Evolutionary conservation across 2,329 filamentous ascomycete species (phyloP).

Genomic region (Aspergillus tamarii): DNA sequence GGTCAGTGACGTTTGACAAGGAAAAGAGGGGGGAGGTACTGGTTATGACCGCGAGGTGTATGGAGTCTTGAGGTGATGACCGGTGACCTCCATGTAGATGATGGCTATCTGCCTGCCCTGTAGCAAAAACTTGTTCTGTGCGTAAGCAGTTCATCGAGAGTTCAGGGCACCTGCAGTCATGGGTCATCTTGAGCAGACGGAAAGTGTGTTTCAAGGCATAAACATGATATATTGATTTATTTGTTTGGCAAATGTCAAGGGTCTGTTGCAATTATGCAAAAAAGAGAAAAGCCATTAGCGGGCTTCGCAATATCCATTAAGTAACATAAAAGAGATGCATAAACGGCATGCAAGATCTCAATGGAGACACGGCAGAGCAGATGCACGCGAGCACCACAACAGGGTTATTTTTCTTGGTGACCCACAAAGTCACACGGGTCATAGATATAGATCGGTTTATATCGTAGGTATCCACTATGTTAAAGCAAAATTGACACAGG

Average conservation of each 20-base stretch:
- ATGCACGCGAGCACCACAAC: neutral
- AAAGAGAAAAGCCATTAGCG: neutral
- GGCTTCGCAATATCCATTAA: neutral
- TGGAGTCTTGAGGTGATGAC: neutral
- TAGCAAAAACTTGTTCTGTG: neutral
- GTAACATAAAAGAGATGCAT: conserved; percentile 3
- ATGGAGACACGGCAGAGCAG: neutral
- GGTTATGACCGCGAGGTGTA: neutral
- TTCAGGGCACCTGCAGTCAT: too few relatives aligned
- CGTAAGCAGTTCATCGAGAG: neutral
- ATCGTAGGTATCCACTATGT: conserved; percentile 4
- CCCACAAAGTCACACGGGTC: neutral
- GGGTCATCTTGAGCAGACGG: neutral
- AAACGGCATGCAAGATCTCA: neutral
- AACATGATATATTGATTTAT: conserved; percentile 4
- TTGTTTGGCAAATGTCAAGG: neutral
- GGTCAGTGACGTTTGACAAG: neutral
- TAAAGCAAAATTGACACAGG: conserved; percentile 11
- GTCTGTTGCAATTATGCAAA: neutral
- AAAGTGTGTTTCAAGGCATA: neutral
- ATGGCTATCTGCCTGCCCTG: neutral
- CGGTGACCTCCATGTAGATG: neutral
- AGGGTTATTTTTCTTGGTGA: neutral
- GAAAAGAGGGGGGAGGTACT: neutral
- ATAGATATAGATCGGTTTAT: conserved; percentile 6